Conservation (phyloP, 2,329 filamentous ascomycete genomes). For the Fusarium mangiferae region DNA sequence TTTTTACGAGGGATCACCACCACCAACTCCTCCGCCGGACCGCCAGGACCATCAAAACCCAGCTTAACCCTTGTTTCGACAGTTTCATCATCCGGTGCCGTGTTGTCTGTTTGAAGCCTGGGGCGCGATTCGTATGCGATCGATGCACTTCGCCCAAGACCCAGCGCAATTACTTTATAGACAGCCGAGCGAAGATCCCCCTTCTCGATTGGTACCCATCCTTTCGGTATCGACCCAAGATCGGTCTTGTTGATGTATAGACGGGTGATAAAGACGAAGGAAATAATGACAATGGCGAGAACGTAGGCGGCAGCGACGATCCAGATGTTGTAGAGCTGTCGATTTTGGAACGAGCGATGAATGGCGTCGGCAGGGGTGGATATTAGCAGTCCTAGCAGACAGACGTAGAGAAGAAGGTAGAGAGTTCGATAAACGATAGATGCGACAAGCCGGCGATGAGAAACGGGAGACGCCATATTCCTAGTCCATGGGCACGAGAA, state of each 20-base stretch:
- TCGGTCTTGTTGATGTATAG: constrained; percentile 87
- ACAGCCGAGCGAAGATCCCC: constrained; percentile 82
- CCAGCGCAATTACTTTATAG: constrained; percentile 77
- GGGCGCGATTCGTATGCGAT: constrained; percentile 75
- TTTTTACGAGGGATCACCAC: constrained; percentile 61
- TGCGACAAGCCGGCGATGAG: constrained; percentile 67
- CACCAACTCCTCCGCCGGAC: constrained; percentile 52
- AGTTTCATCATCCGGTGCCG: constrained; percentile 25
- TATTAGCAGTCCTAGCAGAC: constrained; percentile 78
- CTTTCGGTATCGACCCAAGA: constrained; percentile 84
- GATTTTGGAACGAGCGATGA: constrained; percentile 75
- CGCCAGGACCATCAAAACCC: constrained; percentile 50
- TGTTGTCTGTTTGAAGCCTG: constrained; percentile 39
- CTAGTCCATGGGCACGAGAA: constrained; percentile 21
- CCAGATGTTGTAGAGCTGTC: constrained; percentile 82
- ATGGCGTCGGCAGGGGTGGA: constrained; percentile 85
- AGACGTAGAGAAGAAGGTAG: constrained; percentile 79
- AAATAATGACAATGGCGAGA: constrained; percentile 74
- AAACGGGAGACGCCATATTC: constrained; percentile 50
- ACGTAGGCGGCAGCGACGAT: constrained; percentile 82
- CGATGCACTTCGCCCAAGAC: constrained; percentile 79
- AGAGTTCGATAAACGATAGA: constrained; percentile 83
- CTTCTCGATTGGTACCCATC: constrained; percentile 86
- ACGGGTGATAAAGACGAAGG: constrained; percentile 83
- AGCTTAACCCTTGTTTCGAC: constrained; percentile 33